These are phyloP conservation scores for Solanum pimpinellifolium DNA, from an alignment of 257 asterid genomes.

Conservation along the genomic window DNA sequence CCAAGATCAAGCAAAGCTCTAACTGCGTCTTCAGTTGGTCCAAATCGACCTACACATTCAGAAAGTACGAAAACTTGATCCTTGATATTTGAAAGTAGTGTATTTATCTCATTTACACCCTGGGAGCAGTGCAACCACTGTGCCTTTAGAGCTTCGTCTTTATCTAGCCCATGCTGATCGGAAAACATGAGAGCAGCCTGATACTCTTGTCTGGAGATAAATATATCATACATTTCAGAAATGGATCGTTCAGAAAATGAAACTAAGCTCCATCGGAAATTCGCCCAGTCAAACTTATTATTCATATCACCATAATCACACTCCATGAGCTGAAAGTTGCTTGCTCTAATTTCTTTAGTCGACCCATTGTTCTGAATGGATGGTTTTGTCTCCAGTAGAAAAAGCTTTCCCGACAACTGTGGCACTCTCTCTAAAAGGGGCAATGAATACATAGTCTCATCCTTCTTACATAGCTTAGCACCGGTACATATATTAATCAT, in stretches of 20 bases:
- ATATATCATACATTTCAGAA: constrained; percentile 60
- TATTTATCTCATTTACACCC: constrained; percentile 65
- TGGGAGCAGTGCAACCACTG: constrained; percentile 78
- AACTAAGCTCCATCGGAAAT: constrained; percentile 57
- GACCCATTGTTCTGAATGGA: constrained; percentile 22
- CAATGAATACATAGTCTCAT: constrained; percentile 40
- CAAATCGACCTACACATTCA: constrained; percentile 69
- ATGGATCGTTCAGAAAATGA: constrained; percentile 63
- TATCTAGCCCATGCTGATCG: constrained; percentile 66
- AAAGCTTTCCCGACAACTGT: constrained; percentile 46
- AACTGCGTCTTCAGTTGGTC: constrained; percentile 73
- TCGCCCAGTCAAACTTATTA: constrained; percentile 29
- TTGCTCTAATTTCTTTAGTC: constrained; percentile 24
- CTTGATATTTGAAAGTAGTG: constrained; percentile 48
- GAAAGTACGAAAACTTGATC: constrained; percentile 62
- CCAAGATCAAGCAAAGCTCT: constrained; percentile 66
- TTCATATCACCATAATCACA: constrained; percentile 20
- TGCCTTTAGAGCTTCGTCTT: constrained; percentile 77
- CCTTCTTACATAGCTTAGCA: constrained; percentile 29
- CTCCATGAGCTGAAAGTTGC: constrained; percentile 18
- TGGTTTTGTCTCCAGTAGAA: constrained; percentile 54
- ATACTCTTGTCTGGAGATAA: constrained; percentile 50
- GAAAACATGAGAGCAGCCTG: constrained; percentile 78
- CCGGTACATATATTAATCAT: constrained; percentile 48
- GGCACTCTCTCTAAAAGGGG: constrained; percentile 76